These are phyloP conservation scores for Colletotrichum godetiae DNA, from an alignment of 2,329 filamentous ascomycete genomes.

Conservation along the genomic window DNA sequence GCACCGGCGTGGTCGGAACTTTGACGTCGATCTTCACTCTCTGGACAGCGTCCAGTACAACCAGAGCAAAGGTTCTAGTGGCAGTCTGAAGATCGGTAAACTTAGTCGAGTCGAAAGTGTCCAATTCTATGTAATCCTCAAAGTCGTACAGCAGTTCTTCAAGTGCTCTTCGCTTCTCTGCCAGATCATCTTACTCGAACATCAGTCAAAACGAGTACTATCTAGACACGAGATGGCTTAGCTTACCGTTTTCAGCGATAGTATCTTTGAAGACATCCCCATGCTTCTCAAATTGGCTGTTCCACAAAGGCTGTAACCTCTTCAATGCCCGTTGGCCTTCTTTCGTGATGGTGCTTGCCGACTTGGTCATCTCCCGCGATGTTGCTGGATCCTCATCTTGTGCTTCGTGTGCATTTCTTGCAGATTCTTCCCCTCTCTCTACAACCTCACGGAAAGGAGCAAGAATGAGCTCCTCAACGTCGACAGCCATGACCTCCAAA, in stretches of 20 bases:
- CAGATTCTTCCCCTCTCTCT: slow-evolving; percentile 50
- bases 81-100: slow-evolving; percentile 52
- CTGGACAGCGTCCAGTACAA: slow-evolving; percentile 49
- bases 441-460: slow-evolving; percentile 52
- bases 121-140: slow-evolving; percentile 53
- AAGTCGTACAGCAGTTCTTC: slow-evolving; percentile 57
- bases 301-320: slow-evolving; percentile 51
- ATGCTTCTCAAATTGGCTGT: slow-evolving; percentile 48
- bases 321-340: slow-evolving; percentile 52
- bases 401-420: slow-evolving; percentile 45
- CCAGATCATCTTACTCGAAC: slow-evolving; percentile 41
- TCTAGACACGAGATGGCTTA: neutral
- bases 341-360: slow-evolving; percentile 46
- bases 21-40: slow-evolving; percentile 36
- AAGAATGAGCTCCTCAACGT: slow-evolving; percentile 33
- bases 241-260: slow-evolving; percentile 49
- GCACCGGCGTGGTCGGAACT: slow-evolving; percentile 10
- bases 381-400: slow-evolving; percentile 38
- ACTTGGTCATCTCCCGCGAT: slow-evolving; percentile 45
- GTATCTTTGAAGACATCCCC: slow-evolving; percentile 49
- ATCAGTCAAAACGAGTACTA: neutral
- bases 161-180: slow-evolving; percentile 44
- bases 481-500: slow-evolving; percentile 22
- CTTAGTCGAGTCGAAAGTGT: slow-evolving; percentile 48
- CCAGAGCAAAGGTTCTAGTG: slow-evolving; percentile 53